Evolutionary conservation across 176 grass and related monocot genomes (phyloP), one percentile per base, ranked within the genome.

Genomic region (Triticum turgidum): DNA sequence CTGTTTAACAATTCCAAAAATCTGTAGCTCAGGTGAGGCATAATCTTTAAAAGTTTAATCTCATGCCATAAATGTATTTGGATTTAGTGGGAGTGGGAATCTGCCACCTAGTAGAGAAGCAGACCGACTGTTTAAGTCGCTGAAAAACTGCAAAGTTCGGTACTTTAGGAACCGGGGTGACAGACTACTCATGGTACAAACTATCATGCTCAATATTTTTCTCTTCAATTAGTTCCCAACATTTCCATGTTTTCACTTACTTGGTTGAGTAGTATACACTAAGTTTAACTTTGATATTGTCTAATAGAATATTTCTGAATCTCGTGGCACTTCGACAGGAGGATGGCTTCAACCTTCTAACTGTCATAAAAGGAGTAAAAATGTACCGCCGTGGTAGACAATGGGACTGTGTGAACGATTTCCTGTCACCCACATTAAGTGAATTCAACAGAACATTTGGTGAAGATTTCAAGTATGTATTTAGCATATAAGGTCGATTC

Each of bases 71-170:
- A 63, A 80, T 85, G 11, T 73, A 51, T 83, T 76, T 52, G 25
- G 69, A 84, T 83, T 61, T 54, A 95, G 90, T 76, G 86, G 86
- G 69, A 95, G 62, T 67, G 90, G 79, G 38, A 90, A 92, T 69
- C 78, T 95, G 41, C 45, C 89, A 22, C 90, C 90, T 64, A 90
- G 76, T 86, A 88, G 85, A 61, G 88, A 95, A 84, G 90, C 86
- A 79, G 88, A 92, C 72, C 79, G 76, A 61, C 80, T 95, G 78
- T 86, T 87, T 80, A 68, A 80, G 80, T 41, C 83, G 56, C 52
- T 92, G 42, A 89, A 95, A 85, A 92, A 83, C 59, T 92, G 85
- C 81, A 89, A 49, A 80, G 93, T 92, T 76, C 88, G 88, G 79
- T 88, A 90, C 70, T 92, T 92, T 45, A 90, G 89, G 54, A 91